Evolutionary conservation across 169 alveolate genomes (phyloP), one percentile per base, ranked within the genome.

Genomic region (Cryptosporidium meleagridis): DNA sequence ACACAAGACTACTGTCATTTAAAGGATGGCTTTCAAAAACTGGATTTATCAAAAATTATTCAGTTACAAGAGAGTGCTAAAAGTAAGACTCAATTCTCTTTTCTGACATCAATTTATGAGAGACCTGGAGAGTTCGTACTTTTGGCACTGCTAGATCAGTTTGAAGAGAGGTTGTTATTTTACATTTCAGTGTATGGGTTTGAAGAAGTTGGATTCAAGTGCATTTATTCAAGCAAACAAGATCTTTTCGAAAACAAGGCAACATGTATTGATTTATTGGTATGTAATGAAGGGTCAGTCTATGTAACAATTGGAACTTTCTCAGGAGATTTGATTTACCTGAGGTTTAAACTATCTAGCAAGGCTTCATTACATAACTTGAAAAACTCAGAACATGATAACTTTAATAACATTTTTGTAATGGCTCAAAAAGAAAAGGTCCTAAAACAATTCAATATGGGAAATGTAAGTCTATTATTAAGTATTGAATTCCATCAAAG

Each of bases 381-480:
- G 33, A 23, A 31, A 4, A 26, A 58, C 41, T 12, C 52, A 18
- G 21, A 33, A 12, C 10, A 53, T 37, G 44, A 10, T 35, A 8
- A 3, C 10, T 65, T 21, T 53, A 21, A 69, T 9, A 12, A 44
- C 16, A 73, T 48, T 10, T 62, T 59, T 48, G 59, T 62, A 62
- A 14, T 80, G 59, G 67, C 59, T 9, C 48, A 59, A 7, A 80
- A 62, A 35, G 89, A 80, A 16, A 44, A 80, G 31, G 29, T 8
- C 10, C 5, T 80, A 48, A 80, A 41, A 26, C 89, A 80, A 65
- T 41, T 45, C 37, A 80, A 62, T 35, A 62, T 80, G 80, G 86
- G 52, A 23, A 51, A 69, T 31, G 68, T 62, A 61, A 44, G 44
- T 8, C 29, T 61, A 10, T 0, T 62, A 7, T 16, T 8, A 4